Percentiles rank a stretch among this genome's conserved stretches.
phyloP scores from a whole-genome alignment of 1,284 basidiomycete genomes.

The Agaricales sp. region DNA sequence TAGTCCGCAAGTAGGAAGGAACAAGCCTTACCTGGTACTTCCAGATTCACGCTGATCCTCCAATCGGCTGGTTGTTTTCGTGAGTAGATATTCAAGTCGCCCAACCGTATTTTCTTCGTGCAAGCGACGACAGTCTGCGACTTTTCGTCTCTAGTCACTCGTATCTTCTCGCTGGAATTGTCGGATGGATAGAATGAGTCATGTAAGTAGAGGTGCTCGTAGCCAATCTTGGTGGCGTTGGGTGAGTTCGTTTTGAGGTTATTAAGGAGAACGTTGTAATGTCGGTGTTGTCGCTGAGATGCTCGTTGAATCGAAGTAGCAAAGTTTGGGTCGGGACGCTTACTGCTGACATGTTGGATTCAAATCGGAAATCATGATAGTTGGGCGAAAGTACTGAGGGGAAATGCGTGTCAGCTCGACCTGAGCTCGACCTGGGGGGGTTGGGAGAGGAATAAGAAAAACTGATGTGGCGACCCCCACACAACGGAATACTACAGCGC shows the following conservation, averaged over 20 bases:
- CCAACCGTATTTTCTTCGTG: constrained; percentile 76
- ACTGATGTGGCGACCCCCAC: no score
- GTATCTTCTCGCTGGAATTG: constrained; percentile 53
- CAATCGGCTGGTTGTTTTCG: constrained; percentile 84
- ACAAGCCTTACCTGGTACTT: constrained; percentile 69
- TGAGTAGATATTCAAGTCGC: constrained; percentile 80
- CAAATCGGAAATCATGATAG: constrained; percentile 59
- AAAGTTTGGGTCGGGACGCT: constrained; percentile 22
- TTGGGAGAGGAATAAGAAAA: no score
- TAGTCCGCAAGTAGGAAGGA: constrained; percentile 12
- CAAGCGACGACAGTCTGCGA: constrained; percentile 54
- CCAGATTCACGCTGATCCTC: constrained; percentile 84
- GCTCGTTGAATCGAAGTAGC: constrained; percentile 10
- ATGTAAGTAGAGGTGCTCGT: constrained; percentile 70
- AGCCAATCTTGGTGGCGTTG: constrained; percentile 45
- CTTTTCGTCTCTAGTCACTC: constrained; percentile 80
- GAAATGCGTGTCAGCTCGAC: neutral
- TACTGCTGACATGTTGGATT: constrained; percentile 87
- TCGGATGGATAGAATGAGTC: constrained; percentile 74
- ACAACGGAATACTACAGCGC: no score
- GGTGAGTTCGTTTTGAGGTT: constrained; percentile 47
- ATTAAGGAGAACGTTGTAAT: constrained; percentile 83
- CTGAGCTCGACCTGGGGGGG: no score
- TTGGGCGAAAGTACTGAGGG: constrained; percentile 41
- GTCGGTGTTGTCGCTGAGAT: constrained; percentile 72